Base-by-base conservation (phyloP, 495 filamentous ascomycete genomes). In the Aspergillus egyptiacus region DNA sequence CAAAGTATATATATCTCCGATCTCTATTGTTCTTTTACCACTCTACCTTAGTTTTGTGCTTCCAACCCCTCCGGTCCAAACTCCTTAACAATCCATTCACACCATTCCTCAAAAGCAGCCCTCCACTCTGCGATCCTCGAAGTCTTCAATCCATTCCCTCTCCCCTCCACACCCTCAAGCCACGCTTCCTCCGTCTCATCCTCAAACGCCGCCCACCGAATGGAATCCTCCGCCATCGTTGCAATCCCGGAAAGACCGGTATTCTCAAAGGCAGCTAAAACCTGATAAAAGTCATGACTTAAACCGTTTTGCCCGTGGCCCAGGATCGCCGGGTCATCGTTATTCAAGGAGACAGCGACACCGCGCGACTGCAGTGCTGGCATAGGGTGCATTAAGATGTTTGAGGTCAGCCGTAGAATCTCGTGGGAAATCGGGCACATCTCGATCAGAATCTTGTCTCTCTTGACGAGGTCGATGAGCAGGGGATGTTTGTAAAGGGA, bases 211-310 rank as follows among this genome's bases (percentile, higher is more conserved):
- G 50, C 50, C 50, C 50, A 53, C 19, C 50, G 28, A 5, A 53
- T 38, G 37, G 44, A 48, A 37, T 53, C 50, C 31, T 53, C 50
- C 23, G 44, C 50, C 50, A 53, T 53, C 2, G 43, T 43, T 8
- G 44, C 50, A 15, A 53, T 46, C 5, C 66, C 64, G 7, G 54
- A 51, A 25, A 94, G 64, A 10, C 90, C 91, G 10, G 94, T 76
- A 57, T 89, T 94, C 50, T 93, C 81, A 71, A 89, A 87, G 2
- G 84, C 86, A 56, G 91, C 86, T 34, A 96, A 65, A 6, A 85
- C 86, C 67, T 94, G 89, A 87, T 89, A 96, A 66, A 91, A 95
- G 59, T 95, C 89, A 68, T 95, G 86, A 3, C 84, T 89, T 69
- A 88, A 80, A 10, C 86, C 87, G 23, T 81, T 86, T 17, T 69